Percentiles rank a stretch among this genome's conserved stretches.
These are phyloP conservation scores for Fusarium neocosmosporiellum DNA, from an alignment of 2,329 filamentous ascomycete genomes.

Conservation along the genomic window DNA sequence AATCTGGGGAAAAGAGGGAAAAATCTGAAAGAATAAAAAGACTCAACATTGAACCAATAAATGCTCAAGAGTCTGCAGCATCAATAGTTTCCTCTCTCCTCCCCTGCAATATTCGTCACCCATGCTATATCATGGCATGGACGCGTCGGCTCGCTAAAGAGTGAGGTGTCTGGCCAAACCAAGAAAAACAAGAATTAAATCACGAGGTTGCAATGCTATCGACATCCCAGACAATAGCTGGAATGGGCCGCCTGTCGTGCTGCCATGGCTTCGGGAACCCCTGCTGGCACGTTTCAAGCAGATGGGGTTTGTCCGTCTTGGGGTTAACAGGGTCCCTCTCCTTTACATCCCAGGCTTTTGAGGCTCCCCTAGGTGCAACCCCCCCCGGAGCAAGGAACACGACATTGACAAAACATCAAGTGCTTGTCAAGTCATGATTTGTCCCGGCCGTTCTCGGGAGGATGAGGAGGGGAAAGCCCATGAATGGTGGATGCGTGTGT, in stretches of 20 bases:
- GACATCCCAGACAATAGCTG: slow-evolving; percentile 22
- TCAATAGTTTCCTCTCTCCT: neutral
- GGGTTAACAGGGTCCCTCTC: neutral
- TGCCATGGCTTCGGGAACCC: slow-evolving; percentile 27
- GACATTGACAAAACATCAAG: neutral
- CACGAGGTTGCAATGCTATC: slow-evolving; percentile 32
- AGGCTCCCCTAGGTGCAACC: slow-evolving; percentile 15
- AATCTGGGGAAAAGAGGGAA: neutral
- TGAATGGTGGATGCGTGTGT: neutral
- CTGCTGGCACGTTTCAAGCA: slow-evolving; percentile 31
- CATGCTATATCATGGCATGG: slow-evolving; percentile 4
- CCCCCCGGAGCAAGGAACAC: neutral
- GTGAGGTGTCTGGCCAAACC: too few species aligned
- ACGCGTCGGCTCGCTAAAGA: neutral
- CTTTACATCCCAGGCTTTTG: slow-evolving; percentile 11
- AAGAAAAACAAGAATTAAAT: slow-evolving; percentile 12
- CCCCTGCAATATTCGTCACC: neutral
- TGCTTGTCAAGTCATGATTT: slow-evolving; percentile 19
- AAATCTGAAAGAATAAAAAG: neutral
- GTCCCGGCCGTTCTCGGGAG: neutral
- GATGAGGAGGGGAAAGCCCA: neutral
- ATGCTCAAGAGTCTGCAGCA: neutral
- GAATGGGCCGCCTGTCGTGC: slow-evolving; percentile 24
- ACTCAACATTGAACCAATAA: neutral
- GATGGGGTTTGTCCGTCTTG: slow-evolving; percentile 30